Evolutionary conservation across 768 basidiomycete genomes (phyloP).

Genomic region (Grammothele lineata): DNA sequence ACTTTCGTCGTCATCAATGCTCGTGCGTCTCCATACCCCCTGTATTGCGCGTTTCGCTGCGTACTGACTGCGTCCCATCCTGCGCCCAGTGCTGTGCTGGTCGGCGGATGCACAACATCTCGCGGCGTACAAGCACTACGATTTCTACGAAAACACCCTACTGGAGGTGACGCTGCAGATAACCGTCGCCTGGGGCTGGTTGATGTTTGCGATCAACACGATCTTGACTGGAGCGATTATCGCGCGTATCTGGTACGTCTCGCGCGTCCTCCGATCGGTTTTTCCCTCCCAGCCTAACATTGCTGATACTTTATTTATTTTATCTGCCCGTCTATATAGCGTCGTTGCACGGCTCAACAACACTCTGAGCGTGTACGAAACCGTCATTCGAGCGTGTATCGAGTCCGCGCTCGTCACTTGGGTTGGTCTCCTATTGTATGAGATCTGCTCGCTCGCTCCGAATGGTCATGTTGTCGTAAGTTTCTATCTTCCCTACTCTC

Average conservation of each 20-base stretch:
- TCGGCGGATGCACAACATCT: slow-evolving; percentile 18
- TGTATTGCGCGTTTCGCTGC: no score
- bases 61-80: no score
- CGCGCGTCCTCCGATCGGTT: no score
- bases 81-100: slow-evolving; percentile 21
- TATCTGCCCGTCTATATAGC: no score
- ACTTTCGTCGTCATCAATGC: slow-evolving; percentile 15
- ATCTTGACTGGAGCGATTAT: slow-evolving; percentile 20
- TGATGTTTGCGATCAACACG: slow-evolving; percentile 21
- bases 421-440: slow-evolving; percentile 21
- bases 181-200: slow-evolving; percentile 24
- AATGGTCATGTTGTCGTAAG: slow-evolving; percentile 17
- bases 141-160: slow-evolving; percentile 13
- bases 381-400: no score
- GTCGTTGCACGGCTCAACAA: neutral
- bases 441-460: slow-evolving; percentile 19
- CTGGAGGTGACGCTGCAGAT: slow-evolving; percentile 16
- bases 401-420: slow-evolving; percentile 23
- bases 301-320: no score
- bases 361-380: neutral
- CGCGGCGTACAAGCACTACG: slow-evolving; percentile 9
- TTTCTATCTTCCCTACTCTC: neutral
- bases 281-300: no score
- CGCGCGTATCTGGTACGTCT: slow-evolving; percentile 18
- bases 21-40: slow-evolving; percentile 7